Evolutionary conservation across 352 stramenopile species (phyloP).

Genomic region (Phytophthora niederhauseri): DNA sequence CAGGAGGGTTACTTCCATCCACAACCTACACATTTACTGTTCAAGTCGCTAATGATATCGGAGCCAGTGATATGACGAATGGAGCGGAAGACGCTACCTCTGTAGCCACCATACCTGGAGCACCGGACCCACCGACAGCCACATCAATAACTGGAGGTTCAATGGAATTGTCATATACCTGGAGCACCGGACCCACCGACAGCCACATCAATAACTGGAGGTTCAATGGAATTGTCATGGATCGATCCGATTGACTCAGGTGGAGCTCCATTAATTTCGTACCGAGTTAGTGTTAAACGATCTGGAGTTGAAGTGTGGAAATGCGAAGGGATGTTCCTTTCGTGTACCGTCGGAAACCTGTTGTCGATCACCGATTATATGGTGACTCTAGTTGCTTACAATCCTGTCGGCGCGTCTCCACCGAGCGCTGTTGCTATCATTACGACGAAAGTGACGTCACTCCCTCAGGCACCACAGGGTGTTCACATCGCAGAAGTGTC

Average conservation of each 20-base stretch:
- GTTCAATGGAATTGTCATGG: constrained; percentile 49
- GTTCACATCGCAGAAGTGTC: constrained; percentile 22
- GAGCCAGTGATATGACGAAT: constrained; percentile 31
- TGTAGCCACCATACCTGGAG: constrained; percentile 29
- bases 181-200: constrained; percentile 32
- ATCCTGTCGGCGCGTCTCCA: constrained; percentile 42
- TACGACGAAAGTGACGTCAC: constrained; percentile 36
- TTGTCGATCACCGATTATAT: constrained; percentile 55
- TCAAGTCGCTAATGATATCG: constrained; percentile 38
- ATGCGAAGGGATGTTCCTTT: constrained; percentile 52
- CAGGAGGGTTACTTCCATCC: constrained; percentile 48
- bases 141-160: no score
- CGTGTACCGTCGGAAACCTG: constrained; percentile 43
- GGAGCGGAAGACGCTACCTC: constrained; percentile 19
- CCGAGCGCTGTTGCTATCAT: constrained; percentile 24
- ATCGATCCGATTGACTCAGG: constrained; percentile 56
- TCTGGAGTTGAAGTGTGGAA: constrained; percentile 24
- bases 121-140: no score
- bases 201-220: constrained; percentile 37
- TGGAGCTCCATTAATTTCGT: constrained; percentile 50
- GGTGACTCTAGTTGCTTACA: constrained; percentile 42
- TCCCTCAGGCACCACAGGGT: constrained; percentile 40
- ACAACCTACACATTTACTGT: constrained; percentile 55
- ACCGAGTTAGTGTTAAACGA: constrained; percentile 36
- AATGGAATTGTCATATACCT: no score